Evolutionary conservation across 139 green algal species (phyloP), one percentile per base, ranked within the genome.

Genomic region (Chlorella sorokiniana): DNA sequence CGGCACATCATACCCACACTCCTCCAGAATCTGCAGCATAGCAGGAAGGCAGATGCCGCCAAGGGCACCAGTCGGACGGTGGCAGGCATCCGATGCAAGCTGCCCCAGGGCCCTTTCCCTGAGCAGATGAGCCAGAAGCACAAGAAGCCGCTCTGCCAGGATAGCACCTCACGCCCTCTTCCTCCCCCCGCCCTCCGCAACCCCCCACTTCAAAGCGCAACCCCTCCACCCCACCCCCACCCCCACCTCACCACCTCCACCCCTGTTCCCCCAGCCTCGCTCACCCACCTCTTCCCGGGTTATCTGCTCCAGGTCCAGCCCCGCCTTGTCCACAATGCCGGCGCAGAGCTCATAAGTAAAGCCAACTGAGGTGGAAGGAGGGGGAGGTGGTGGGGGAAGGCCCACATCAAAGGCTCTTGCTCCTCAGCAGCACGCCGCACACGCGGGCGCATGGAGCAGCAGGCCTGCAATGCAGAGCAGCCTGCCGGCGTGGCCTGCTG

Each of bases 331-430:
- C 0, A 97, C 81, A 0, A 98, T 89, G 35, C 95, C 95, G 9
- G 94, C 95, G 69, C 94, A 98, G 44, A 98, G 88, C 92, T 98
- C 94, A 77, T 93, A 94, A 0, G 93, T 98, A 83, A 98, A 96
- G 10, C 91, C 94, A 79, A 25, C 73, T 79, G 73, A 52, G 23
- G 22, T 16, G 48, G 23, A 42, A 23, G 52, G 70, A 5, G 31
- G 31, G 1, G 29, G 4, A 20, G 48, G 16, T 11, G 48, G 48
- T 16, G 48, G 48, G 16, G 14, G 48, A 56, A 16, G 11, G 11
- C 14, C 16, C 48, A 56, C 14, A 56, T 11, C 48, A 56, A 25
- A n/a, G n/a, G n/a, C n/a, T 16, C 48, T 16, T 59, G 48, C 14
- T 59, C 11, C 48, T 59, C 11, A 59, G 16, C 48, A 59, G 48